These are phyloP conservation scores for Gracilaria vermiculophylla DNA, from an alignment of 23 red algal genomes.

Conservation along the genomic window DNA sequence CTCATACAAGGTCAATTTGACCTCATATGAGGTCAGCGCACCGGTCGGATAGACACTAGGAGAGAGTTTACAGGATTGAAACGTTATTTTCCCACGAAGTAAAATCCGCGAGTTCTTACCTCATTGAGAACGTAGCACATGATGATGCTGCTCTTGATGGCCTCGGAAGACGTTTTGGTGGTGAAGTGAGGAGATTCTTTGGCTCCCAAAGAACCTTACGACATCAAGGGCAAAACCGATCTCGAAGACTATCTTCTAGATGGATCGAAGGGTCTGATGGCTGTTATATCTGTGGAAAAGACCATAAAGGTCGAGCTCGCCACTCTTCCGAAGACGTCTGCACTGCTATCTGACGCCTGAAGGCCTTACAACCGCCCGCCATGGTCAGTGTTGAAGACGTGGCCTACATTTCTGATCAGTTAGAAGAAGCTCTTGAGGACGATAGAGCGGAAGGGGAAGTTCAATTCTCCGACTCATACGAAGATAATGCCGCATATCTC, in stretches of 20 bases:
- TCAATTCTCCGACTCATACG: neutral
- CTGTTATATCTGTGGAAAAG: constrained; percentile 31
- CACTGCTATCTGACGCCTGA: neutral
- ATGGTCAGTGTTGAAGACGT: neutral
- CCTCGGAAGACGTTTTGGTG: neutral
- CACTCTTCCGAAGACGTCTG: constrained; percentile 5
- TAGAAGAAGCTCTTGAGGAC: too few species aligned
- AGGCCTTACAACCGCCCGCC: neutral
- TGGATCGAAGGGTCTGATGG: neutral
- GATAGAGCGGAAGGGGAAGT: too few species aligned
- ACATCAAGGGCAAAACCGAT: neutral
- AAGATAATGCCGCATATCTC: neutral
- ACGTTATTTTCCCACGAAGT: constrained; percentile 12
- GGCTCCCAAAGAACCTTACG: neutral
- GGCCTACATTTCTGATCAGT: neutral
- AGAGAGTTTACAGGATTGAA: constrained; percentile 2
- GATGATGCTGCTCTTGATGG: neutral
- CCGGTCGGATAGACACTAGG: too few species aligned
- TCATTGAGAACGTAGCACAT: neutral
- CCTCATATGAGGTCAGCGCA: too few species aligned
- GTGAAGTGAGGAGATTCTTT: neutral
- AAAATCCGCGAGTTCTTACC: neutral
- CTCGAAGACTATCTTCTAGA: neutral
- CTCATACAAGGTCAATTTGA: too few species aligned
- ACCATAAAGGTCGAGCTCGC: neutral